A percentile compares a stretch with the other conserved stretches of the same genome.
Evolutionary conservation across 2,329 filamentous ascomycete genomes (phyloP).

Genomic region (Xylariaceae sp.): DNA sequence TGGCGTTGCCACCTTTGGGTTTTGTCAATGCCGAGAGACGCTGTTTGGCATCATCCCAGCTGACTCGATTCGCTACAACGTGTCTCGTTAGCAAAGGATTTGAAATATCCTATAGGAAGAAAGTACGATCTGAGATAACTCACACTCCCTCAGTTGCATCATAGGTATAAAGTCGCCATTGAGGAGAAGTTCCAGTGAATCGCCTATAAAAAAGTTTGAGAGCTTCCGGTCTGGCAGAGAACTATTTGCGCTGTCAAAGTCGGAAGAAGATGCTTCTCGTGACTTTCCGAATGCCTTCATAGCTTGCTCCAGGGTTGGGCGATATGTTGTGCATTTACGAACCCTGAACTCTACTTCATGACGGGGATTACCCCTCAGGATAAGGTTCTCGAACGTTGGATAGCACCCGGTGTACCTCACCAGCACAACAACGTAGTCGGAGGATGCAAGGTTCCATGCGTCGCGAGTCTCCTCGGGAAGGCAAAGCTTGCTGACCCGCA

Average conservation of each 20-base stretch:
- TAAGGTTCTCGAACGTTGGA: slow-evolving; percentile 51
- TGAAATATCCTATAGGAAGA: not conserved
- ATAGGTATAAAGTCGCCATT: slow-evolving; percentile 61
- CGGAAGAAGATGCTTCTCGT: too few relatives aligned
- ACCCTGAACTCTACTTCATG: slow-evolving; percentile 55
- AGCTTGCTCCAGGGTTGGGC: slow-evolving; percentile 58
- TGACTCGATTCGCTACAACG: slow-evolving; percentile 1
- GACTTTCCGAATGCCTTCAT: slow-evolving; percentile 49
- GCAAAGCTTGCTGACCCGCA: slow-evolving; percentile 64
- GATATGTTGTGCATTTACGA: slow-evolving; percentile 68
- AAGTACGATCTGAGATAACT: not conserved
- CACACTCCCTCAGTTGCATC: slow-evolving; percentile 52
- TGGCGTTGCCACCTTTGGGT: not conserved
- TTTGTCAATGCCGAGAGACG: slow-evolving; percentile 10
- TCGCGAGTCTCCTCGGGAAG: slow-evolving; percentile 71
- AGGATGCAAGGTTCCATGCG: slow-evolving; percentile 67
- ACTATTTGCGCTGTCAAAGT: not conserved
- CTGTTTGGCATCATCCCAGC: slow-evolving; percentile 47
- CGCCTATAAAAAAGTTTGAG: slow-evolving; percentile 64
- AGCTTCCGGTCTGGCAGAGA: slow-evolving; percentile 31
- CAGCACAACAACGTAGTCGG: slow-evolving; percentile 71
- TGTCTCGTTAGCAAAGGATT: slow-evolving; percentile 1
- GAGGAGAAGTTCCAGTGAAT: slow-evolving; percentile 65
- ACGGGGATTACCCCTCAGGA: slow-evolving; percentile 35
- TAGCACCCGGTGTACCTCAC: slow-evolving; percentile 64